Evolutionary conservation across 2,329 filamentous ascomycete species (phyloP), one percentile per base, ranked within the genome.

Genomic region (Venturia oleaginea): DNA sequence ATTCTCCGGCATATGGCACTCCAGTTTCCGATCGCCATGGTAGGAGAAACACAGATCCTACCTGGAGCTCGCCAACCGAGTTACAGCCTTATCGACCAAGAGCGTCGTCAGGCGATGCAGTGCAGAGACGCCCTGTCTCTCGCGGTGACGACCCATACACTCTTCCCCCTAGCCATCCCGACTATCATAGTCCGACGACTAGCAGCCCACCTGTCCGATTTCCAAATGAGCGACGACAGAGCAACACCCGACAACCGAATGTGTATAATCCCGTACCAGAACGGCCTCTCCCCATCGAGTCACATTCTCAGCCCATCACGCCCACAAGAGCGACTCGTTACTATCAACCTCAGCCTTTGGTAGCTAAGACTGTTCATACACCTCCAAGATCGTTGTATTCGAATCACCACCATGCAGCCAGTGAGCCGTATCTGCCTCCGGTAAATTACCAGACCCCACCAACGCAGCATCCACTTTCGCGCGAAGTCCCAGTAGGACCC

Each of bases 1-100:
- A 67, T 73, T 19, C 64, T 64, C 15, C 70, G 72, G 27, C 38
- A 32, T 51, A 62, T 62, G 60, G 43, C 10, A 46, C 60, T 37
- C 51, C 51, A 22, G 4, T n/a, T 15, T 57, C 51, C 4, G 43
- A 46, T 46, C 37, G 59, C 13, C 59, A 60, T 11, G 51, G 30
- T 3, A n/a, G 62, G 24, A 63, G 62, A 42, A 55, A 63, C 34
- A 63, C 62, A 5, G 62, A 46, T 27, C 62, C 62, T 19, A 40
- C 27, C 19, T 46, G 46, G 46, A 63, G 24, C 19, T 63, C 62
- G 4, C 62, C 62, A 2, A 60, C 24, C 11, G 59, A 40, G 13
- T 8, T 40, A 15, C 59, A 40, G 27, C 48, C 59, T 22, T 63
- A 63, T 43, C 63, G 63, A 34, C 57, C 63, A 34, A 48, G 63